Evolutionary conservation across 306 rosid genomes (phyloP).

Genomic region (Alnus glutinosa): DNA sequence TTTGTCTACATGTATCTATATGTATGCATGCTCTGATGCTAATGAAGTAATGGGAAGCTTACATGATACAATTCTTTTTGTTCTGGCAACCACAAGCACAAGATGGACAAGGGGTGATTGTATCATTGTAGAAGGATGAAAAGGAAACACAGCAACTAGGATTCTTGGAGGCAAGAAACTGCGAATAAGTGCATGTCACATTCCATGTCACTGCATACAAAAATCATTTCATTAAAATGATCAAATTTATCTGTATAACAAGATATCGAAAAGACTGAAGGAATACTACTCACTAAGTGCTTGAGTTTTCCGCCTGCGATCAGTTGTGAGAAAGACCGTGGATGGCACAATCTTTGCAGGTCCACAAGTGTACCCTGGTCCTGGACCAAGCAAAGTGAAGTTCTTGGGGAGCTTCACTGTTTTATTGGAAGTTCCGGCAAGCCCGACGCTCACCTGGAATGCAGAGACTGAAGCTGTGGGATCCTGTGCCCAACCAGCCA

Average conservation of each 20-base stretch:
- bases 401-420: conserved; percentile 68
- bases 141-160: conserved; percentile 96
- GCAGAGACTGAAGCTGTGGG: conserved; percentile 63
- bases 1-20: not conserved
- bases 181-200: conserved; percentile 91
- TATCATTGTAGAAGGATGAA: conserved; percentile 82
- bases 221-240: conserved; percentile 8
- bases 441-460: conserved; percentile 74
- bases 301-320: conserved; percentile 59
- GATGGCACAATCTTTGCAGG: conserved; percentile 64
- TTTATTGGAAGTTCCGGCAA: conserved; percentile 71
- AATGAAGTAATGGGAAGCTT: conserved; percentile 34
- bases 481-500: conserved; percentile 76
- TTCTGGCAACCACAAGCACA: conserved; percentile 94
- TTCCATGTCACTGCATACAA: conserved; percentile 89
- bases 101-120: conserved; percentile 73
- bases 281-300: conserved; percentile 56
- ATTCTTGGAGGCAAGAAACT: conserved; percentile 79
- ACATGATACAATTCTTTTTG: conserved; percentile 69
- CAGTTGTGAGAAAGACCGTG: conserved; percentile 55
- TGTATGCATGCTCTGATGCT: not conserved
- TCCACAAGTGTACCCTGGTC: conserved; percentile 75
- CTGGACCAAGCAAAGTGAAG: conserved; percentile 71
- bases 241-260: not conserved
- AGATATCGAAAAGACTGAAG: not conserved